Evolutionary conservation across 257 asterid species (phyloP).

Genomic region (Leonotis leonurus): DNA sequence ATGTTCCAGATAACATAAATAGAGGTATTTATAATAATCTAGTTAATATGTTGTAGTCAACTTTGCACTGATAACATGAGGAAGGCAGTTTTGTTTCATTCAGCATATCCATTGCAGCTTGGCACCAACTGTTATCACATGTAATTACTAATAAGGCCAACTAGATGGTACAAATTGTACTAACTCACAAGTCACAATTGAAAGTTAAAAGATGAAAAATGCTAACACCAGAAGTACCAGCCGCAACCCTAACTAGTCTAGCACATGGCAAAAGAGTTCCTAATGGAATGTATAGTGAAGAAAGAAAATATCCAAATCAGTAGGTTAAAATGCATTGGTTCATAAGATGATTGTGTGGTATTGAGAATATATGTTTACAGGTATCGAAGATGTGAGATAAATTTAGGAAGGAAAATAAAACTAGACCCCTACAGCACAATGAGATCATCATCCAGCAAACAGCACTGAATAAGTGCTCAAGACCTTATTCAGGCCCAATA

Average conservation of each 20-base stretch:
- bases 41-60: background rate
- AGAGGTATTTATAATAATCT: background rate
- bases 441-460: background rate
- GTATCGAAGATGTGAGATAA: background rate
- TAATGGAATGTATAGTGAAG: background rate
- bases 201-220: background rate
- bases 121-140: background rate
- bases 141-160: background rate
- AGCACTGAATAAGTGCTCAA: background rate
- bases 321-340: background rate
- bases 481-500: background rate
- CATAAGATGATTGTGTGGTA: background rate
- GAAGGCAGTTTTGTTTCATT: background rate
- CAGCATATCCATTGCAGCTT: background rate
- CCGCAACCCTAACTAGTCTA: background rate
- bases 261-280: background rate
- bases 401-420: background rate
- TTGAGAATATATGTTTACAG: background rate
- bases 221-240: background rate
- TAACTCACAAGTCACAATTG: background rate
- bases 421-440: background rate
- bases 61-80: constrained; percentile 3
- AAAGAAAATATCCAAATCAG: background rate
- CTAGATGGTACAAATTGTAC: background rate
- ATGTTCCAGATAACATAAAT: background rate